A percentile compares a stretch with the other conserved stretches of the same genome.
phyloP scores from a whole-genome alignment of 352 stramenopile species.

The Phytophthora parvispora region DNA sequence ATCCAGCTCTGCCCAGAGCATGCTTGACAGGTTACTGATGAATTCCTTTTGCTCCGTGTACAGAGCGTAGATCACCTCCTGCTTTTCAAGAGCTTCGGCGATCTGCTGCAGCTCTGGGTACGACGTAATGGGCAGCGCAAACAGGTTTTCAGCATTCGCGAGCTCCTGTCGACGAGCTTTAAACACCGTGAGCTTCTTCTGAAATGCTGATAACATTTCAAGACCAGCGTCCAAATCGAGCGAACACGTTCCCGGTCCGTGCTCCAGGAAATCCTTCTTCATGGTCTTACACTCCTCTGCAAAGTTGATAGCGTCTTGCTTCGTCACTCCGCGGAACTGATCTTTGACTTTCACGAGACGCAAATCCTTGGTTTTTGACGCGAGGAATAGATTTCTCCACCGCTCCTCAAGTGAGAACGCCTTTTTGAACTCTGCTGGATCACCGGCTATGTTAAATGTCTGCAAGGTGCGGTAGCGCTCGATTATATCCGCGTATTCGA shows the following conservation, averaged over 20 bases:
- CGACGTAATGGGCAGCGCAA: constrained; percentile 92
- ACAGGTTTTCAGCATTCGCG: constrained; percentile 96
- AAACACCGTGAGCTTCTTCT: constrained; percentile 80
- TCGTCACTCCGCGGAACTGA: constrained; percentile 95
- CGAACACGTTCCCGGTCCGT: constrained; percentile 85
- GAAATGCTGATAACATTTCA: constrained; percentile 90
- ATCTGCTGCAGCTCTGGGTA: constrained; percentile 94
- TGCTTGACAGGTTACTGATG: constrained; percentile 87
- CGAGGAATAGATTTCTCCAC: constrained; percentile 87
- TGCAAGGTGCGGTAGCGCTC: constrained; percentile 93
- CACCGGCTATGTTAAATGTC: constrained; percentile 84
- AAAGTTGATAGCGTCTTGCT: constrained; percentile 92
- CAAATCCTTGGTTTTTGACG: constrained; percentile 94
- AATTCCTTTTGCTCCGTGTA: constrained; percentile 97
- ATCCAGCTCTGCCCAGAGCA: constrained; percentile 96
- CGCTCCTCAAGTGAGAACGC: constrained; percentile 85
- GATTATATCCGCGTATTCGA: constrained; percentile 94
- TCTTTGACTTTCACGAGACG: constrained; percentile 95
- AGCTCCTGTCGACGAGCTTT: constrained; percentile 90
- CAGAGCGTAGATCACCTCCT: constrained; percentile 92
- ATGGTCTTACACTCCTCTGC: constrained; percentile 88
- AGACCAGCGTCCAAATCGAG: constrained; percentile 92
- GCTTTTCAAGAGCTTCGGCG: constrained; percentile 86
- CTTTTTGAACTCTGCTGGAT: constrained; percentile 66
- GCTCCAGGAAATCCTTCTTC: constrained; percentile 88